Percentiles rank a stretch among this genome's conserved stretches.
phyloP scores from a whole-genome alignment of 2,329 filamentous ascomycete genomes.

The Tolypocladium sp. region DNA sequence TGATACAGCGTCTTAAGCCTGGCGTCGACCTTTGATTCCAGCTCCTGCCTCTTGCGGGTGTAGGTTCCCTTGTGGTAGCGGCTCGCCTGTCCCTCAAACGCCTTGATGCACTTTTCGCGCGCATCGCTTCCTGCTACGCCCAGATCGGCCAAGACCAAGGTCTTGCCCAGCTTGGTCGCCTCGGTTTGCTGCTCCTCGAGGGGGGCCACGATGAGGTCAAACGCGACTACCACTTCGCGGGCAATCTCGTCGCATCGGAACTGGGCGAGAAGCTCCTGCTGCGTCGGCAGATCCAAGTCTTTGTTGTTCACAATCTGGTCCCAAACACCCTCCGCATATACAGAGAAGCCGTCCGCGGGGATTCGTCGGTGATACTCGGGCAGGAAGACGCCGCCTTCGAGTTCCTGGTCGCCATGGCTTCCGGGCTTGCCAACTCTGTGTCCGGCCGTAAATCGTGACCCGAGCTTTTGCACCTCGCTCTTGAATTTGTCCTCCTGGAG shows the following conservation, averaged over 20 bases:
- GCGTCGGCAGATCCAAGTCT: constrained; percentile 89
- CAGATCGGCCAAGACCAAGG: constrained; percentile 63
- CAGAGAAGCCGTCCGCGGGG: constrained; percentile 90
- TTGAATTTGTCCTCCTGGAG: constrained; percentile 88
- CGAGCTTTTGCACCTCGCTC: constrained; percentile 69
- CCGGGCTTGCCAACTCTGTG: constrained; percentile 60
- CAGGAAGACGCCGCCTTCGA: constrained; percentile 74
- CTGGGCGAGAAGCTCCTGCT: constrained; percentile 92
- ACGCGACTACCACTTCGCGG: constrained; percentile 73
- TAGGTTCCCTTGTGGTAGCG: constrained; percentile 97
- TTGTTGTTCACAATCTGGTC: constrained; percentile 99
- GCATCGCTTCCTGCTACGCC: constrained; percentile 65
- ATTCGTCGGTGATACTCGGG: constrained; percentile 94
- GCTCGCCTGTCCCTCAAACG: constrained; percentile 86
- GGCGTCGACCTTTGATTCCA: constrained; percentile 80
- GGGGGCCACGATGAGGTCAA: constrained; percentile 73
- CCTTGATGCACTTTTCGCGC: constrained; percentile 63
- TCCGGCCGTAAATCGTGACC: constrained; percentile 72
- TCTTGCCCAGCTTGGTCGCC: constrained; percentile 61
- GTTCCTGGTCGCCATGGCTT: constrained; percentile 57
- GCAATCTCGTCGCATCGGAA: constrained; percentile 97
- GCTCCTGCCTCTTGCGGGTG: constrained; percentile 71
- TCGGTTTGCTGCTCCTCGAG: constrained; percentile 82
- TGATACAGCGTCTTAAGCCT: constrained; percentile 81
- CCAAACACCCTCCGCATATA: constrained; percentile 92